Evolutionary conservation across 202 grass and related monocot genomes (phyloP).

Genomic region (Hordeum pubiflorum): DNA sequence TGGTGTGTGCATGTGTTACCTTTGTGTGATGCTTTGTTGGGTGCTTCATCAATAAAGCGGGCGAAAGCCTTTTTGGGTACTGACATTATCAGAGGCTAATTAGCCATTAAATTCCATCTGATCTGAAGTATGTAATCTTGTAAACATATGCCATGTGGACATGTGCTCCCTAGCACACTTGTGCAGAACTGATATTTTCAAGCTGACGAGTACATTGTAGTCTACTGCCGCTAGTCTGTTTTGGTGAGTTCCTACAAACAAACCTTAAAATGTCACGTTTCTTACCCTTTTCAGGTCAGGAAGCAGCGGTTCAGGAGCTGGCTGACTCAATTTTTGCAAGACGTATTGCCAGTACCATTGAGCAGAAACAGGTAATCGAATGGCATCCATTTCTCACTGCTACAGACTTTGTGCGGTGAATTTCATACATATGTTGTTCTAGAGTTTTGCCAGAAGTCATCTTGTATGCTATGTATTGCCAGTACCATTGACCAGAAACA

Average conservation of each 20-base stretch:
- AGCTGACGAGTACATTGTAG: not conserved
- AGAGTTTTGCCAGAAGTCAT: not conserved
- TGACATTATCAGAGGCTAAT: not conserved
- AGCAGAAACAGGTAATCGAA: conserved; percentile 39
- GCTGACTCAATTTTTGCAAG: conserved; percentile 71
- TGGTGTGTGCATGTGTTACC: too few relatives aligned
- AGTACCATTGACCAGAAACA: conserved; percentile 42
- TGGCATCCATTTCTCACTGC: not conserved
- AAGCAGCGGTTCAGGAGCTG: conserved; percentile 44
- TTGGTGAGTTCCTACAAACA: not conserved
- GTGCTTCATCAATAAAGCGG: too few relatives aligned
- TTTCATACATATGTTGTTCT: not conserved
- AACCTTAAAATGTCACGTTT: conserved; percentile 26
- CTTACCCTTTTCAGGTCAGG: conserved; percentile 47
- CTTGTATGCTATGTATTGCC: conserved; percentile 13
- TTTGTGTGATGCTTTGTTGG: too few relatives aligned
- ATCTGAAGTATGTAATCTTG: not conserved
- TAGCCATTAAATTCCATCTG: not conserved
- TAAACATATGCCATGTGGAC: not conserved
- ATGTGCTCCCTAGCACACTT: not conserved
- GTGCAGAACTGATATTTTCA: not conserved
- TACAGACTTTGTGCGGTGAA: not conserved
- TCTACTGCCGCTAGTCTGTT: not conserved
- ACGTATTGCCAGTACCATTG: conserved; percentile 37
- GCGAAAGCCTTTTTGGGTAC: too few relatives aligned